phyloP scores from a whole-genome alignment of 371 early-diverging fungal species.

The Saksenaea vasiformis region DNA sequence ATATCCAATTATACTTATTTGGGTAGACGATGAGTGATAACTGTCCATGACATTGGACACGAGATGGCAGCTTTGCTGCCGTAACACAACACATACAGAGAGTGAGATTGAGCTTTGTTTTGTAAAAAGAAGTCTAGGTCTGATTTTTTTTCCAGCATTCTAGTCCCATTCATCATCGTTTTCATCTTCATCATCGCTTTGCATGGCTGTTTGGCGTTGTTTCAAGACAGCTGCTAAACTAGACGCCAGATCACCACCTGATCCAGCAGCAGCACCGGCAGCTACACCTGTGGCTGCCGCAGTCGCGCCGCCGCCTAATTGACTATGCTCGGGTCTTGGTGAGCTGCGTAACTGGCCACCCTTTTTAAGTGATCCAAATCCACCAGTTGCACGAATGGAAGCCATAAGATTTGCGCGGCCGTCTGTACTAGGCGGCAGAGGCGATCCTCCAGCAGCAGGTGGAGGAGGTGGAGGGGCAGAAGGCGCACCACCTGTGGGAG shows the following conservation, averaged over 20 bases:
- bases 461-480: constrained; percentile 20
- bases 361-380: constrained; percentile 39
- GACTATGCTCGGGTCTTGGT: neutral
- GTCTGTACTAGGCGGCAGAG: constrained; percentile 17
- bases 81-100: too few species aligned
- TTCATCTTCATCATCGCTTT: constrained; percentile 46
- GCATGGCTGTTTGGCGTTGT: constrained; percentile 46
- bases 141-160: neutral
- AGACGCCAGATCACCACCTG: constrained; percentile 38
- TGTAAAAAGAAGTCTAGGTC: too few species aligned
- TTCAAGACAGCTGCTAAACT: constrained; percentile 45
- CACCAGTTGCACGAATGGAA: constrained; percentile 48
- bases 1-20: too few species aligned
- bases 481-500: constrained; percentile 5
- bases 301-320: neutral
- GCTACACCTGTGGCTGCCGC: constrained; percentile 15
- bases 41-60: too few species aligned
- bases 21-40: too few species aligned
- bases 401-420: constrained; percentile 38
- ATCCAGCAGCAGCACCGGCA: constrained; percentile 19
- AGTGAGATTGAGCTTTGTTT: too few species aligned
- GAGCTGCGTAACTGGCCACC: constrained; percentile 22
- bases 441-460: constrained; percentile 8
- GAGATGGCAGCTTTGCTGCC: too few species aligned
- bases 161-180: constrained; percentile 42